phyloP scores from a whole-genome alignment of 495 filamentous ascomycete genomes.

The Penicillium turbatum region DNA sequence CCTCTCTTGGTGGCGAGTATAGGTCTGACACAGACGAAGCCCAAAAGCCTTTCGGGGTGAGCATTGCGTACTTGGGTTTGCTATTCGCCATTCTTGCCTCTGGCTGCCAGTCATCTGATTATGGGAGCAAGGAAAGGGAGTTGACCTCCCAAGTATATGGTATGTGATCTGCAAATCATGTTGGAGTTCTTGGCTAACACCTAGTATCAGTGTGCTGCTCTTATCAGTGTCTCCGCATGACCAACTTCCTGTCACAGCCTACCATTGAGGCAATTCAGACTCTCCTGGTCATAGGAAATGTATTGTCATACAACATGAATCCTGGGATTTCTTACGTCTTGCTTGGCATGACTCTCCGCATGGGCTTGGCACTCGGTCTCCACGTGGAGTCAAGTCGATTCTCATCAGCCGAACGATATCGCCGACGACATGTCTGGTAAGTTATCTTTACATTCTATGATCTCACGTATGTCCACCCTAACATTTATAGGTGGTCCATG shows the following conservation, averaged over 20 bases:
- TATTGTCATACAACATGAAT: conserved; percentile 62
- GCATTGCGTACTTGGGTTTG: conserved; percentile 63
- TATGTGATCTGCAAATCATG: conserved; percentile 17
- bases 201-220: conserved; percentile 50
- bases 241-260: conserved; percentile 58
- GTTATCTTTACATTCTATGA: neutral
- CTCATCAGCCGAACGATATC: conserved; percentile 36
- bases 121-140: conserved; percentile 56
- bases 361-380: conserved; percentile 54
- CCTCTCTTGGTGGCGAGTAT: conserved; percentile 43
- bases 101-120: conserved; percentile 73
- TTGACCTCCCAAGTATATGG: conserved; percentile 57
- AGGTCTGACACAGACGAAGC: conserved; percentile 32
- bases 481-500: conserved; percentile 49
- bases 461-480: neutral
- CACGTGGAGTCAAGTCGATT: conserved; percentile 51
- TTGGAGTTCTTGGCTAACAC: neutral
- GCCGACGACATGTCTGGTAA: conserved; percentile 44
- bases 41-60: conserved; percentile 51
- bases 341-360: conserved; percentile 54
- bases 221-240: conserved; percentile 58
- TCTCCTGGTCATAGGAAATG: conserved; percentile 55
- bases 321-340: conserved; percentile 58
- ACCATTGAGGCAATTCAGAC: conserved; percentile 56
- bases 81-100: conserved; percentile 77